Percentiles rank a stretch among this genome's conserved stretches.
Evolutionary conservation across 108 stramenopile genomes (phyloP).

Genomic region (Chaetoceros muelleri): DNA sequence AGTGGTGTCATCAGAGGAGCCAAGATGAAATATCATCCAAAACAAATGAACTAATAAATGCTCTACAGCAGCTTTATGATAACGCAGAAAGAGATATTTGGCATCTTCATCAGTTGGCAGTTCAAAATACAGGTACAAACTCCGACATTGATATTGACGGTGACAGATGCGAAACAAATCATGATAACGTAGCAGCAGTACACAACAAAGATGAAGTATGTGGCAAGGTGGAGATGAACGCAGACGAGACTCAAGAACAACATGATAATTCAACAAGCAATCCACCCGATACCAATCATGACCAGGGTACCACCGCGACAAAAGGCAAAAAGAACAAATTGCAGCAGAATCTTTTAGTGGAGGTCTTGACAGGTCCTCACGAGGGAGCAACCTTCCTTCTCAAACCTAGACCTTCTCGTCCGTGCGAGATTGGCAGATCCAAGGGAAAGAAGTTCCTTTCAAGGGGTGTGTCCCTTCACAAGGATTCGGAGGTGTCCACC

Average conservation of each 20-base stretch:
- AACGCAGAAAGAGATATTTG: constrained; percentile 35
- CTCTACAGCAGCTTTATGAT: constrained; percentile 27
- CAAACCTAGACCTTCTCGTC: constrained; percentile 24
- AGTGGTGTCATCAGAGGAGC: constrained; percentile 52
- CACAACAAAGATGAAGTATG: background rate
- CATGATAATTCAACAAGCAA: background rate
- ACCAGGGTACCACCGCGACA: background rate
- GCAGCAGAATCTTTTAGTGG: constrained; percentile 13
- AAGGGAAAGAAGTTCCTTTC: constrained; percentile 65
- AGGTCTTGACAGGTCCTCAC: constrained; percentile 48
- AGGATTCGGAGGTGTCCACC: constrained; percentile 75
- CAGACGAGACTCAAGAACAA: background rate
- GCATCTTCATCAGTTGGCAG: constrained; percentile 36
- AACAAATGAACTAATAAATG: constrained; percentile 22
- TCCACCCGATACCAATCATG: background rate
- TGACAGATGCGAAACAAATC: too few relatives aligned
- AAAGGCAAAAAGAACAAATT: background rate
- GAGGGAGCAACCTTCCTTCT: constrained; percentile 24
- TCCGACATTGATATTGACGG: too few relatives aligned
- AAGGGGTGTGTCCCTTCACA: constrained; percentile 49
- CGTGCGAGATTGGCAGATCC: constrained; percentile 54
- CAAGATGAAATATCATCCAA: constrained; percentile 26
- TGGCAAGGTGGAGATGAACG: background rate
- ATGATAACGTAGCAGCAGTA: too few relatives aligned
- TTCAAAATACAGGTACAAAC: too few relatives aligned